Evolutionary conservation across 164 flowering plant species (phyloP).

Genomic region (Magnolia changhungtana): DNA sequence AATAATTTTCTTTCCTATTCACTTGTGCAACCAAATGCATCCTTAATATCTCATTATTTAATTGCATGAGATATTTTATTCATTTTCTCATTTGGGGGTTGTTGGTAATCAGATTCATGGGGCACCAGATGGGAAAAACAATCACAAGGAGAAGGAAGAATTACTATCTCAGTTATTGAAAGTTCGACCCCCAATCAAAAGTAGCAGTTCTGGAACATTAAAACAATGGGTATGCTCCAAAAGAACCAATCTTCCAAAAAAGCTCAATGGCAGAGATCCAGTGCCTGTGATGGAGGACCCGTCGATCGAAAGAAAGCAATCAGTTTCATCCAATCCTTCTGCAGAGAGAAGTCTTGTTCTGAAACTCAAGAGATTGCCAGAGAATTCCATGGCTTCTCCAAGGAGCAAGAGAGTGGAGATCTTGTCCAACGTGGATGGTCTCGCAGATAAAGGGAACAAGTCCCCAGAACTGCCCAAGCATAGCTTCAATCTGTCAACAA

Average conservation of each 20-base stretch:
- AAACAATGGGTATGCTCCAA: slow-evolving; percentile 57
- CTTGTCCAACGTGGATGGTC: slow-evolving; percentile 10
- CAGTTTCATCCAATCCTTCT: slow-evolving; percentile 21
- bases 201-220: slow-evolving; percentile 34
- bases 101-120: slow-evolving; percentile 34
- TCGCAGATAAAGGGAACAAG: slow-evolving; percentile 16
- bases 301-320: slow-evolving; percentile 24
- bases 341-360: slow-evolving; percentile 14
- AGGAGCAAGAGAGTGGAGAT: slow-evolving; percentile 9
- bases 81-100: slow-evolving; percentile 6
- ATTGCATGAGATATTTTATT: slow-evolving; percentile 8
- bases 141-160: slow-evolving; percentile 26
- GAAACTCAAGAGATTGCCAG: slow-evolving; percentile 14
- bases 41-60: neutral
- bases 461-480: slow-evolving; percentile 19
- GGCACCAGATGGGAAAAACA: slow-evolving; percentile 17
- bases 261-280: slow-evolving; percentile 22
- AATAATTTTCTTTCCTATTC: too few relatives aligned
- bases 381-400: slow-evolving; percentile 25
- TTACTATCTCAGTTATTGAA: slow-evolving; percentile 13
- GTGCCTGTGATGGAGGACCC: slow-evolving; percentile 21
- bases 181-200: slow-evolving; percentile 26
- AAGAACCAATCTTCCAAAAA: slow-evolving; percentile 42
- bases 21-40: too few relatives aligned
- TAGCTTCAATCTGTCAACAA: slow-evolving; percentile 16